Evolutionary conservation across 441 rosid species (phyloP).

Genomic region (Mallotus repandus): DNA sequence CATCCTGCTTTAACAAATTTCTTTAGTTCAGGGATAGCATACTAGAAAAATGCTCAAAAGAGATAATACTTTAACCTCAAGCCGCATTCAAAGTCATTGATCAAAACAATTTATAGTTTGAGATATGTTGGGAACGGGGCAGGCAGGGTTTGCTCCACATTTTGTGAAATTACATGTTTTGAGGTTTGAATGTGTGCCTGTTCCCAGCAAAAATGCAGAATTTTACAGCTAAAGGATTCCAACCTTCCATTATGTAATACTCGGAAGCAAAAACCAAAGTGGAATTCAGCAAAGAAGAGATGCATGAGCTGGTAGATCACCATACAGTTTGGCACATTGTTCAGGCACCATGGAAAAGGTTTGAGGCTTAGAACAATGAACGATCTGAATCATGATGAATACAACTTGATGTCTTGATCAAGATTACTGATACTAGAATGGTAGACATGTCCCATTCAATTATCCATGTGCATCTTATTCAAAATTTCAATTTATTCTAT

Average conservation of each 20-base stretch:
- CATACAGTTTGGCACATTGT: background rate
- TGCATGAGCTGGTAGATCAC: background rate
- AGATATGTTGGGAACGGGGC: background rate
- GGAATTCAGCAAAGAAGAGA: too few species aligned
- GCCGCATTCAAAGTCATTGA: background rate
- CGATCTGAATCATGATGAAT: background rate
- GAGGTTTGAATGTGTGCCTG: too few species aligned
- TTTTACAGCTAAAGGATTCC: too few species aligned
- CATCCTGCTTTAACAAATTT: constrained; percentile 42
- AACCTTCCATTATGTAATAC: too few species aligned
- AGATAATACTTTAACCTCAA: background rate
- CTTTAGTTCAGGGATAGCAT: background rate
- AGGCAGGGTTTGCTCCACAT: background rate
- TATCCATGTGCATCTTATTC: background rate
- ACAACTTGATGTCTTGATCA: background rate
- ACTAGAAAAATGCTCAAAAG: background rate
- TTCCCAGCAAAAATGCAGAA: too few species aligned
- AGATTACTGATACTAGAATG: background rate
- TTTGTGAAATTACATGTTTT: background rate
- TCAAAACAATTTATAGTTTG: background rate
- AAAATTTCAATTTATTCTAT: too few species aligned
- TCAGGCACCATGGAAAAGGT: background rate
- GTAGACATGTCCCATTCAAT: background rate
- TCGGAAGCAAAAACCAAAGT: too few species aligned
- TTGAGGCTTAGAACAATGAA: background rate